Evolutionary conservation across 768 basidiomycete genomes (phyloP).

Genomic region (Lactarius hatsudake): DNA sequence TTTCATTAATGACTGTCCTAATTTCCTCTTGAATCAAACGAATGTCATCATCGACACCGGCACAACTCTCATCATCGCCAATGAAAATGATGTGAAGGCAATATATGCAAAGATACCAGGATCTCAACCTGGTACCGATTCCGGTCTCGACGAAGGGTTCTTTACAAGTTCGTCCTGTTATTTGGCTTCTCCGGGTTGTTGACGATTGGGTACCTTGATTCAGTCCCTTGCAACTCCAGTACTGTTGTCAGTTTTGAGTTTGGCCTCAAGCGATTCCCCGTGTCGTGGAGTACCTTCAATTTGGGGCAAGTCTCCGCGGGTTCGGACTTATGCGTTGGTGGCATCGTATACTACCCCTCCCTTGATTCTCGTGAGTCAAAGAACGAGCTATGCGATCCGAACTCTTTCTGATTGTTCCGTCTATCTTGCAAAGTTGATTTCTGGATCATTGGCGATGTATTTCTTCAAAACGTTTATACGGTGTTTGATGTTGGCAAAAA

Average conservation of each 20-base stretch:
- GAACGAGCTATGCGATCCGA: background rate
- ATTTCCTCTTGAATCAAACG: background rate
- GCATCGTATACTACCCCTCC: constrained; percentile 3
- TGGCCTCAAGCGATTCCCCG: background rate
- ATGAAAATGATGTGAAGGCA: constrained; percentile 9
- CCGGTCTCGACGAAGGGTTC: background rate
- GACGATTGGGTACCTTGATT: background rate
- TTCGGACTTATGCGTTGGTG: background rate
- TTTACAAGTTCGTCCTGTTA: constrained; percentile 2
- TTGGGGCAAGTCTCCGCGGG: background rate
- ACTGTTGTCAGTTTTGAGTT: background rate
- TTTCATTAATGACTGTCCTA: background rate
- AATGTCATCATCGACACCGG: constrained; percentile 31
- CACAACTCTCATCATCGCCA: constrained; percentile 28
- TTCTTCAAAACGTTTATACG: constrained; percentile 5
- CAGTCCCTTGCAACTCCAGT: background rate
- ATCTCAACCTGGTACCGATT: constrained; percentile 9
- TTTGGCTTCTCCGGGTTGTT: background rate
- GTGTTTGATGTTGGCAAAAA: constrained; percentile 5
- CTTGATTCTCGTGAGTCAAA: constrained; percentile 6
- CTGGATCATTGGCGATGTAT: constrained; percentile 13
- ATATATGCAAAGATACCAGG: constrained; percentile 25
- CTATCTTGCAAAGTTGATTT: background rate
- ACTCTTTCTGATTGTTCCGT: background rate
- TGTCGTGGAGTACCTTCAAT: background rate